Percentiles rank a stretch among this genome's conserved stretches.
Conservation (phyloP, 805 yeast species). For the Candida cerambycidarum region DNA sequence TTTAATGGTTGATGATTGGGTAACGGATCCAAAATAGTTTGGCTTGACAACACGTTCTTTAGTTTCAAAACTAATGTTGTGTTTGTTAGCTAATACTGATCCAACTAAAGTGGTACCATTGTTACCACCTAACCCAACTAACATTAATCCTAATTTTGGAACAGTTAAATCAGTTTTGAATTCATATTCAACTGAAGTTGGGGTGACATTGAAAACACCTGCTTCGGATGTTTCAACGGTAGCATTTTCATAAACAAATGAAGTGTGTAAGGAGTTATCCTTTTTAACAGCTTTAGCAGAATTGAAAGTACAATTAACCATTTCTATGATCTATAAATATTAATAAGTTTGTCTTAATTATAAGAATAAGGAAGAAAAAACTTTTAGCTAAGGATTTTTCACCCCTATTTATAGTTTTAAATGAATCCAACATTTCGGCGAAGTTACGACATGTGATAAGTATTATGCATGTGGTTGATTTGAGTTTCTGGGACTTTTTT, state of each 20-base stretch:
- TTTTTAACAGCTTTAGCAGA: constrained; percentile 52
- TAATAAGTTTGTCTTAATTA: no score
- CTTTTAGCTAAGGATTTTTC: constrained; percentile 6
- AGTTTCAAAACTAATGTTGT: constrained; percentile 73
- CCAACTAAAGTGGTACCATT: constrained; percentile 91
- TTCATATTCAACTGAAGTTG: constrained; percentile 70
- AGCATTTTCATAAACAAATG: constrained; percentile 75
- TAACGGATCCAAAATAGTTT: constrained; percentile 91
- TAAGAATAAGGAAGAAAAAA: neutral
- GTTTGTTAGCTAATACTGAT: constrained; percentile 80
- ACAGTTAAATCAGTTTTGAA: constrained; percentile 80
- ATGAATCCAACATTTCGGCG: constrained; percentile 23
- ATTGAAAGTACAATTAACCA: constrained; percentile 52
- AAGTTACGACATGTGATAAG: constrained; percentile 10
- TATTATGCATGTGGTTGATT: neutral
- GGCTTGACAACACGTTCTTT: constrained; percentile 74
- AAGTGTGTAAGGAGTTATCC: constrained; percentile 54
- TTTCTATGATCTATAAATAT: constrained; percentile 8
- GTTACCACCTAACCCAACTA: constrained; percentile 96
- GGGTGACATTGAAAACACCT: constrained; percentile 64
- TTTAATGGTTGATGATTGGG: constrained; percentile 88
- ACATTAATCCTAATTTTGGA: constrained; percentile 84
- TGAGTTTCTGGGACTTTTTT: neutral
- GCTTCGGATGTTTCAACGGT: constrained; percentile 53
- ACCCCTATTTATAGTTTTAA: constrained; percentile 12